These are phyloP conservation scores for Eragrostis nindensis DNA, from an alignment of 176 grass and related monocot genomes.

Conservation along the genomic window DNA sequence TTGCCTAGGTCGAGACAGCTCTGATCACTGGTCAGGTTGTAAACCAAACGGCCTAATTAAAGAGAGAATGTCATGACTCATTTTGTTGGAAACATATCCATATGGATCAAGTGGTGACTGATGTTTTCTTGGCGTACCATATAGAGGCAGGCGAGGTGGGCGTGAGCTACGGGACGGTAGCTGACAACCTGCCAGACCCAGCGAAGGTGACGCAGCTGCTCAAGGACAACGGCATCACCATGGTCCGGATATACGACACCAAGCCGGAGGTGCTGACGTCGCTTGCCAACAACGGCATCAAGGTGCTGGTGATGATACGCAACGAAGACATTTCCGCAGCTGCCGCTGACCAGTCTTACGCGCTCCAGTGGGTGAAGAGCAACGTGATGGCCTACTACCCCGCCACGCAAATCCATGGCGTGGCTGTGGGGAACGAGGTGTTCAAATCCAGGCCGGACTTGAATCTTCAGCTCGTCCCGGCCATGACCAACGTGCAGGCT, in stretches of 20 bases:
- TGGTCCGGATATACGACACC: slow-evolving; percentile 58
- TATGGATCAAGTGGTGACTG: neutral
- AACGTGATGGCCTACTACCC: slow-evolving; percentile 50
- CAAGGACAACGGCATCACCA: slow-evolving; percentile 42
- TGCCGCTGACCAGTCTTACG: slow-evolving; percentile 27
- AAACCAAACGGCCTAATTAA: no score
- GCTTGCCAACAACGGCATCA: slow-evolving; percentile 47
- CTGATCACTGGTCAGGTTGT: no score
- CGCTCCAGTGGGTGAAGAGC: slow-evolving; percentile 46
- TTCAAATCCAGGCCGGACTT: slow-evolving; percentile 32
- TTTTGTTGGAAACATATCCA: neutral
- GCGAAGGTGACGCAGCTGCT: slow-evolving; percentile 53
- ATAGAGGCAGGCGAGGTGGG: slow-evolving; percentile 17
- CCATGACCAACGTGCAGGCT: slow-evolving; percentile 50
- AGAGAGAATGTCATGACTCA: no score
- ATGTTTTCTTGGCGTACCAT: neutral
- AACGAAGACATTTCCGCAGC: slow-evolving; percentile 44
- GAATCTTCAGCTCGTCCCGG: slow-evolving; percentile 6
- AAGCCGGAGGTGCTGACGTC: slow-evolving; percentile 37
- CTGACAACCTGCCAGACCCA: slow-evolving; percentile 35
- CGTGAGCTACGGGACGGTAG: neutral
- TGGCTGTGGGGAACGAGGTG: slow-evolving; percentile 65
- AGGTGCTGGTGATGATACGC: slow-evolving; percentile 54
- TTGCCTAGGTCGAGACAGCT: no score
- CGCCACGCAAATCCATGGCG: slow-evolving; percentile 40